phyloP scores from a whole-genome alignment of 257 asterid genomes.

The Echium plantagineum region DNA sequence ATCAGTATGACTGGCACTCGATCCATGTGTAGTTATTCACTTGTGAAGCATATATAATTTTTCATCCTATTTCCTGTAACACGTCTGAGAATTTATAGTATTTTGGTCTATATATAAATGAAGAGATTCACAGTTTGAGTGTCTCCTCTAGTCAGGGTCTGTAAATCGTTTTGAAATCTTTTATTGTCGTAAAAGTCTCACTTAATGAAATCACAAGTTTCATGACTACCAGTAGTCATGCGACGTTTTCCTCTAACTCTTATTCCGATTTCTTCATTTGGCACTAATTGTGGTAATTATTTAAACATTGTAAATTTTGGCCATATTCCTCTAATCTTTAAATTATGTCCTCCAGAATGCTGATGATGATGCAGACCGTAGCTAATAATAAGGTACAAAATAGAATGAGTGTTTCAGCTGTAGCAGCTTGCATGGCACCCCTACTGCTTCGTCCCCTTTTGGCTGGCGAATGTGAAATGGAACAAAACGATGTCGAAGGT shows the following conservation, averaged over 20 bases:
- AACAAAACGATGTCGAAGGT: conserved; percentile 60
- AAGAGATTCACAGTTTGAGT: no score
- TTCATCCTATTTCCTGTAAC: not conserved
- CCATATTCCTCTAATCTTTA: not conserved
- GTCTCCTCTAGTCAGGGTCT: no score
- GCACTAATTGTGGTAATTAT: no score
- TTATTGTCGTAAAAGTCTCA: no score
- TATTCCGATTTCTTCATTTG: no score
- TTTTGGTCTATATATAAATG: no score
- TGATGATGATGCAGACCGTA: conserved; percentile 79
- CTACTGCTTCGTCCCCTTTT: conserved; percentile 96
- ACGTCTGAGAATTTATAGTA: not conserved
- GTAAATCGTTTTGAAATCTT: no score
- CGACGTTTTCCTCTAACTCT: not conserved
- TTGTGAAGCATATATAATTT: not conserved
- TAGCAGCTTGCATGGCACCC: conserved; percentile 99
- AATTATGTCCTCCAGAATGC: conserved; percentile 51
- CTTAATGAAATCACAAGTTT: no score
- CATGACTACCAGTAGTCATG: no score
- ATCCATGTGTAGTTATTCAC: not conserved
- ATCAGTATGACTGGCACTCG: not conserved
- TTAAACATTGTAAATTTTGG: conserved; percentile 3
- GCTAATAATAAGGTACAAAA: conserved; percentile 70
- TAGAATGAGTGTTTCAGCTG: conserved; percentile 94
- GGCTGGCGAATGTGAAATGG: conserved; percentile 92